Conservation (phyloP, 164 flowering plant genomes). For the Chimonanthus salicifolius region DNA sequence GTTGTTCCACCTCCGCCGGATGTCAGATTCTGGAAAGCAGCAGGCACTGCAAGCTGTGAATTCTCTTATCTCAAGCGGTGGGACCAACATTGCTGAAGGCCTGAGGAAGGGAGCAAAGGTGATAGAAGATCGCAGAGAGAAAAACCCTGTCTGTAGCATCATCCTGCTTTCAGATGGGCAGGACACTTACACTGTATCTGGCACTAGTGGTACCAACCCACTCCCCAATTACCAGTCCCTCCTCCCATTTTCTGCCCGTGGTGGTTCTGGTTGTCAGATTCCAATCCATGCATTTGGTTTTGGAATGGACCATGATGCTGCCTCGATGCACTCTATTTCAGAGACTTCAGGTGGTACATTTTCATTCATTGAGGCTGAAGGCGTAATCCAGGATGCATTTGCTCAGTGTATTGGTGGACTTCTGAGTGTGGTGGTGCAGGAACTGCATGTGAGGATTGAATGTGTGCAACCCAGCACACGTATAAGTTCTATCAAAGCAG, state of each 20-base stretch:
- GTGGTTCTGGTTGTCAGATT: constrained; percentile 37
- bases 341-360: constrained; percentile 95
- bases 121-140: constrained; percentile 57
- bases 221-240: constrained; percentile 44
- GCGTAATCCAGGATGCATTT: constrained; percentile 91
- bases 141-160: constrained; percentile 78
- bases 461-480: constrained; percentile 43
- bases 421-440: constrained; percentile 81
- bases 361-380: constrained; percentile 86
- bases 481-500: constrained; percentile 59
- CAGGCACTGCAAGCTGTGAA: constrained; percentile 82
- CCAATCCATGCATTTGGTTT: constrained; percentile 95
- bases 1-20: constrained; percentile 69
- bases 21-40: constrained; percentile 72
- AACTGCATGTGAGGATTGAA: constrained; percentile 45
- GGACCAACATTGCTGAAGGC: constrained; percentile 90
- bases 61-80: constrained; percentile 68
- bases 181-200: constrained; percentile 57
- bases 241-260: constrained; percentile 45
- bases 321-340: constrained; percentile 80
- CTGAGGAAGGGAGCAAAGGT: constrained; percentile 78
- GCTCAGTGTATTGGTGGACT: constrained; percentile 98
- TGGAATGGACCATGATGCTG: constrained; percentile 89
- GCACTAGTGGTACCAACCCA: constrained; percentile 23
- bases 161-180: constrained; percentile 92